These are phyloP conservation scores for Periconia macrospinosa DNA, from an alignment of 2,329 filamentous ascomycete species.

Conservation along the genomic window DNA sequence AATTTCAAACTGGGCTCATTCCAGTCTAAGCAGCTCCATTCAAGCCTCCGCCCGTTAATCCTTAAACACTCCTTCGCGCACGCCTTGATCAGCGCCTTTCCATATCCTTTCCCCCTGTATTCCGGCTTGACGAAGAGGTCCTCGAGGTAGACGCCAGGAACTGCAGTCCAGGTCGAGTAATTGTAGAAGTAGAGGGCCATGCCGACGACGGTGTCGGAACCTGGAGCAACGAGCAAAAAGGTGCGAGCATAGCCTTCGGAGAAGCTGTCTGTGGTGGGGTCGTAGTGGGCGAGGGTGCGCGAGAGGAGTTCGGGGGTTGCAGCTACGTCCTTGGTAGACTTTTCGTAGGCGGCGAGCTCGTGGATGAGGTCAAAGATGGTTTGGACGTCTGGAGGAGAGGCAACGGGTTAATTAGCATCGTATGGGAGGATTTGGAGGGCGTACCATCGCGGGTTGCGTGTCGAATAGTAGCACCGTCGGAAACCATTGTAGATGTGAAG, in stretches of 20 bases:
- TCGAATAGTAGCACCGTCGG: slow-evolving; percentile 49
- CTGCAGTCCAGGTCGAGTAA: slow-evolving; percentile 90
- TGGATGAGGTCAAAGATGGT: slow-evolving; percentile 80
- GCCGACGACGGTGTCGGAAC: slow-evolving; percentile 57
- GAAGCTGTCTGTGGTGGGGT: slow-evolving; percentile 43
- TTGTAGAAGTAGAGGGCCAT: slow-evolving; percentile 95
- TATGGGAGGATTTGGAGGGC: not conserved
- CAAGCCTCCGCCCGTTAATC: slow-evolving; percentile 73
- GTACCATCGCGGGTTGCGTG: slow-evolving; percentile 64
- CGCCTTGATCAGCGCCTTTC: slow-evolving; percentile 71
- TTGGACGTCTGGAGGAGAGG: slow-evolving; percentile 66
- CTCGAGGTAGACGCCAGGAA: slow-evolving; percentile 87
- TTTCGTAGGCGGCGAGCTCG: slow-evolving; percentile 86
- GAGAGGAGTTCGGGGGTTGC: slow-evolving; percentile 75
- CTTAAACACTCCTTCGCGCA: slow-evolving; percentile 78
- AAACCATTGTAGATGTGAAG: slow-evolving; percentile 26
- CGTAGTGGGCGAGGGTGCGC: slow-evolving; percentile 77
- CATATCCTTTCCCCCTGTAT: slow-evolving; percentile 77
- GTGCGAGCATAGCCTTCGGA: slow-evolving; percentile 71
- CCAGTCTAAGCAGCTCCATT: slow-evolving; percentile 93
- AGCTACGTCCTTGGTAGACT: slow-evolving; percentile 71
- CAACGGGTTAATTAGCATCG: slow-evolving; percentile 1
- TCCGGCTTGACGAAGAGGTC: slow-evolving; percentile 80
- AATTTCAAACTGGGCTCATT: slow-evolving; percentile 89
- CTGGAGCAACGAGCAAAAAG: slow-evolving; percentile 60